Conservation (phyloP, 2,329 filamentous ascomycete genomes). For the Chaetomiaceae sp. region DNA sequence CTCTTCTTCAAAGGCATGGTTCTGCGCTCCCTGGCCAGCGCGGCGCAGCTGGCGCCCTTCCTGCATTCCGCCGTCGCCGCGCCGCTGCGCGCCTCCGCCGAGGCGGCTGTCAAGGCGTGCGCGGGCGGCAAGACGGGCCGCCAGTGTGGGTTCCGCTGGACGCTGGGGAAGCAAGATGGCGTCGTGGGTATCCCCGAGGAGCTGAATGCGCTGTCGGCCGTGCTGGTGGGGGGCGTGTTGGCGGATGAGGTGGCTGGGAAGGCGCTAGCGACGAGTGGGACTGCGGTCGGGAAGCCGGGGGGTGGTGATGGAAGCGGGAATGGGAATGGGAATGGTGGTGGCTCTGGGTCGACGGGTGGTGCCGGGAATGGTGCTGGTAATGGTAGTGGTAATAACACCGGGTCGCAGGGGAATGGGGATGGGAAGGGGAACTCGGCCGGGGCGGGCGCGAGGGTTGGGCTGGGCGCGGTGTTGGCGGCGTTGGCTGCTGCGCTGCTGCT, state of each 20-base stretch:
- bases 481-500: conserved; percentile 6
- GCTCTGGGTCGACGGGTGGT: no score
- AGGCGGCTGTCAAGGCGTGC: conserved; percentile 56
- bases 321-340: background rate
- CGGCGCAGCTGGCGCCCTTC: conserved; percentile 55
- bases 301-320: background rate
- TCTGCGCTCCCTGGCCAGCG: conserved; percentile 56
- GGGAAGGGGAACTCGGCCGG: conserved; percentile 1
- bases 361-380: background rate
- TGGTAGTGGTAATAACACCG: background rate
- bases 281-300: background rate
- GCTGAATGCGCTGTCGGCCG: conserved; percentile 43
- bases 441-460: background rate
- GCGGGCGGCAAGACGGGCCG: conserved; percentile 43
- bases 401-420: background rate
- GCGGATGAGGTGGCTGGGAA: background rate
- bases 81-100: conserved; percentile 50
- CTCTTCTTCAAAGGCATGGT: conserved; percentile 65
- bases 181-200: no score
- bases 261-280: background rate
- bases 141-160: conserved; percentile 44
- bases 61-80: conserved; percentile 49
- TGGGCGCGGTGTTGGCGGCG: conserved; percentile 7
- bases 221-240: conserved; percentile 34
- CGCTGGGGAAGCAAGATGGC: no score